Conservation (phyloP, 192 early-diverging fungal species). For the Coemansia sp. region DNA sequence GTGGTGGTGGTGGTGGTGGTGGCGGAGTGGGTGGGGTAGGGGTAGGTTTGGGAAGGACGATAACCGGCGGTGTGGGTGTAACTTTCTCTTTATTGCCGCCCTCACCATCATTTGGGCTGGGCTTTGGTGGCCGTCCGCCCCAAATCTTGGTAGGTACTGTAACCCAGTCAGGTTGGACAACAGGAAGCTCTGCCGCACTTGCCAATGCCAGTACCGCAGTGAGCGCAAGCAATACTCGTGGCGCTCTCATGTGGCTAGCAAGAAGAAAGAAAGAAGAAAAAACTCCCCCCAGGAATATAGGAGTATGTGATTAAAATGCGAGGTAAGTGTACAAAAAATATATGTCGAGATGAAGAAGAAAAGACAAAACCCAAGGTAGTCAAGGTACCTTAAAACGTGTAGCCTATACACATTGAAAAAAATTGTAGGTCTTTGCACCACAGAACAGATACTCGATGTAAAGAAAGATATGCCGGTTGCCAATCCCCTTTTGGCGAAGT, state of each 20-base stretch:
- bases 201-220: background rate
- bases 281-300: no score
- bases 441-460: background rate
- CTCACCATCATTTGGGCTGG: no score
- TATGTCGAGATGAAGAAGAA: background rate
- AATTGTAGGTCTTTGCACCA: background rate
- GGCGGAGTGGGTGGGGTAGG: background rate
- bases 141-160: background rate
- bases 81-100: background rate
- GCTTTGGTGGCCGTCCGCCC: background rate
- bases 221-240: background rate
- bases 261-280: no score
- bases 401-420: no score
- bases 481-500: background rate
- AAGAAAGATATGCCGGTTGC: background rate
- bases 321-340: background rate
- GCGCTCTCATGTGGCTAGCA: background rate
- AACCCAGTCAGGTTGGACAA: slow-evolving; percentile 12
- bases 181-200: background rate
- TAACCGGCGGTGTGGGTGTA: background rate
- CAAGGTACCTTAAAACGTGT: no score
- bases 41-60: background rate
- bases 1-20: background rate
- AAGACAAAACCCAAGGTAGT: background rate
- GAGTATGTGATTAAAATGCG: background rate